phyloP scores from a whole-genome alignment of 179 eudicot genomes.

The Silene vulgaris region DNA sequence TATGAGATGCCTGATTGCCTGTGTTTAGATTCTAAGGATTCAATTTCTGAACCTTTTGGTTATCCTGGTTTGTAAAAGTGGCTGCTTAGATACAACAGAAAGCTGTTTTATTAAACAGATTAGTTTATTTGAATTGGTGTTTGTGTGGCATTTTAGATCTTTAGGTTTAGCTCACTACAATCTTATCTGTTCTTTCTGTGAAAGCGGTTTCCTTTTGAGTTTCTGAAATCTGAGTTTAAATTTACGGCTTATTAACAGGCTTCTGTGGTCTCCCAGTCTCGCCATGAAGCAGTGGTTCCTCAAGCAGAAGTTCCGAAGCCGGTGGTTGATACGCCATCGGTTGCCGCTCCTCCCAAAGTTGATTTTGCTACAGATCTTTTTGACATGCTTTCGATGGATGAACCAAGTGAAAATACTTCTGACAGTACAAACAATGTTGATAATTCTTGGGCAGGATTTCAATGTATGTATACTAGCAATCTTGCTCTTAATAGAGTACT shows the following conservation, averaged over 20 bases:
- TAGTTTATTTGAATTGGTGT: too few species aligned
- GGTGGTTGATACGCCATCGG: constrained; percentile 34
- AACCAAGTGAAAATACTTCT: constrained; percentile 50
- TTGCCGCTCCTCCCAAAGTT: constrained; percentile 58
- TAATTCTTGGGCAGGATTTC: constrained; percentile 87
- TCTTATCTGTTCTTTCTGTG: neutral
- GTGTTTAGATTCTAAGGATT: too few species aligned
- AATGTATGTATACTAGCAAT: constrained; percentile 44
- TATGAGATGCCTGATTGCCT: too few species aligned
- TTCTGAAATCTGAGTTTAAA: constrained; percentile 14
- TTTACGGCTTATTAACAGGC: constrained; percentile 37
- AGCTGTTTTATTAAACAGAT: too few species aligned
- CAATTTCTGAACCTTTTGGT: too few species aligned
- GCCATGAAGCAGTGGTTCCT: constrained; percentile 40
- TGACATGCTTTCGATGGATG: constrained; percentile 84
- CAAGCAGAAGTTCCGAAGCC: constrained; percentile 47
- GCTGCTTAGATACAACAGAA: too few species aligned
- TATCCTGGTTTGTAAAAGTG: too few species aligned
- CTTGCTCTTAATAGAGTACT: neutral
- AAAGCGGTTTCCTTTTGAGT: neutral
- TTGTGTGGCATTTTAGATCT: too few species aligned
- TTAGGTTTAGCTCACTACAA: too few species aligned
- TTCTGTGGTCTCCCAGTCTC: constrained; percentile 42
- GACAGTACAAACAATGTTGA: constrained; percentile 58
- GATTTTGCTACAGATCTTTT: constrained; percentile 91